These are phyloP conservation scores for Metschnikowia matae DNA, from an alignment of 805 yeast species.

Conservation along the genomic window DNA sequence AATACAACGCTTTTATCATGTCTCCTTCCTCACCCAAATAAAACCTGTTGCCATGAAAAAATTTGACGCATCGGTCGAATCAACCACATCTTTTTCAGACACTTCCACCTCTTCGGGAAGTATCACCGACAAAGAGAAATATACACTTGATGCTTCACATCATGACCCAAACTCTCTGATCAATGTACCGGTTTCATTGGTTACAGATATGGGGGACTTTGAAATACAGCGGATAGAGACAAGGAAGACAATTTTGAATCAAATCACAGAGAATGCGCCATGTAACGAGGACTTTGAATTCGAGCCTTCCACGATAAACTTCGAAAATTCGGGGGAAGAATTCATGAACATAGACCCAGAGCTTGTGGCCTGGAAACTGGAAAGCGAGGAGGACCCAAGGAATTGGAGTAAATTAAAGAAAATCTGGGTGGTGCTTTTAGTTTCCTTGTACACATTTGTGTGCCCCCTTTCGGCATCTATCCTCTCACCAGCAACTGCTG, in stretches of 20 bases:
- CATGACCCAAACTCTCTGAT: neutral
- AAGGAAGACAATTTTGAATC: slow-evolving; percentile 27
- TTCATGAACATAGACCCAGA: slow-evolving; percentile 34
- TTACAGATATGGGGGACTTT: slow-evolving; percentile 14
- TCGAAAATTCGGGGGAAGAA: slow-evolving; percentile 32
- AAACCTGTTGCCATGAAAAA: neutral
- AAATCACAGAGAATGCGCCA: slow-evolving; percentile 10
- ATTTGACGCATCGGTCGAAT: neutral
- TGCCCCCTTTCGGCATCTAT: slow-evolving; percentile 42
- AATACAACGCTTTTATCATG: neutral
- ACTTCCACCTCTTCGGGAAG: neutral
- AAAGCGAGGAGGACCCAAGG: slow-evolving; percentile 33
- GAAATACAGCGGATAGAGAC: slow-evolving; percentile 29
- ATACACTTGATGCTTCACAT: neutral
- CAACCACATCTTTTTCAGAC: neutral
- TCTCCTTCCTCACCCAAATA: neutral
- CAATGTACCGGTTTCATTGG: neutral
- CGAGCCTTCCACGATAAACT: slow-evolving; percentile 22
- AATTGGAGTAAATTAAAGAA: slow-evolving; percentile 29
- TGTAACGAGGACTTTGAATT: slow-evolving; percentile 3
- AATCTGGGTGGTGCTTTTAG: slow-evolving; percentile 22
- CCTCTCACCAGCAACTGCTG: slow-evolving; percentile 33
- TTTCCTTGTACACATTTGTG: slow-evolving; percentile 34
- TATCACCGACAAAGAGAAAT: neutral
- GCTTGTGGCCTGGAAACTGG: slow-evolving; percentile 31